phyloP scores from a whole-genome alignment of 1,284 basidiomycete genomes.

The Ceratobasidium sp. region DNA sequence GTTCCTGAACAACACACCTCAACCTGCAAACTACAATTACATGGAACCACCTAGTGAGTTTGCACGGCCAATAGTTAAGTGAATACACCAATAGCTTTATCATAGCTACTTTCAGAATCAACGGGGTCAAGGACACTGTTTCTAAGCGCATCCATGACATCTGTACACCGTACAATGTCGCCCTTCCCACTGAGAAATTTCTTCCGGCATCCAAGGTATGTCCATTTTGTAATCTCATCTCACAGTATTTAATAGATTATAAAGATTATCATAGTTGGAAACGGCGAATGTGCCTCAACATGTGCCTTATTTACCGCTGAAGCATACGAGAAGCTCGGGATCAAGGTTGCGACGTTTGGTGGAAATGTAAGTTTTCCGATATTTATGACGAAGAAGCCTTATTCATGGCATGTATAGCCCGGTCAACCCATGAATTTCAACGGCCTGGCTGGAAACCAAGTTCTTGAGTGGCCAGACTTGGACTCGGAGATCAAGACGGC shows the following conservation, averaged over 20 bases:
- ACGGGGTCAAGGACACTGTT: constrained; percentile 5
- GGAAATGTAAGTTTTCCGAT: constrained; percentile 53
- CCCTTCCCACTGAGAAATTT: constrained; percentile 63
- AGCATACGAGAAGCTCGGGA: constrained; percentile 68
- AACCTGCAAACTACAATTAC: constrained; percentile 62
- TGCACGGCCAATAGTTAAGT: background rate
- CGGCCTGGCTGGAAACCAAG: constrained; percentile 74
- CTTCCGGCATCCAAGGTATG: constrained; percentile 62
- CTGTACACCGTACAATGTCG: constrained; percentile 54
- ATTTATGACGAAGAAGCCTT: background rate
- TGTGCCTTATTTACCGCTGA: constrained; percentile 72
- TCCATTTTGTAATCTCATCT: background rate
- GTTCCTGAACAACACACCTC: constrained; percentile 64
- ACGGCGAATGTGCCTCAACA: constrained; percentile 69
- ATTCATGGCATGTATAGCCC: constrained; percentile 50
- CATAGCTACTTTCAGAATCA: background rate
- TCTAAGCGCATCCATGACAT: constrained; percentile 52
- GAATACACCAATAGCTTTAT: background rate
- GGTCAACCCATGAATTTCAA: constrained; percentile 65
- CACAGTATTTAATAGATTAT: constrained; percentile 7
- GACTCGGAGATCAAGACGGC: constrained; percentile 73
- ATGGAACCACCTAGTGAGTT: constrained; percentile 57
- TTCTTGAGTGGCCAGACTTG: constrained; percentile 69
- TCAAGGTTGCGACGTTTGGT: constrained; percentile 68
- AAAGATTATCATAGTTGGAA: constrained; percentile 56